Evolutionary conservation across 805 yeast species (phyloP).

Genomic region (Candida boleticola): DNA sequence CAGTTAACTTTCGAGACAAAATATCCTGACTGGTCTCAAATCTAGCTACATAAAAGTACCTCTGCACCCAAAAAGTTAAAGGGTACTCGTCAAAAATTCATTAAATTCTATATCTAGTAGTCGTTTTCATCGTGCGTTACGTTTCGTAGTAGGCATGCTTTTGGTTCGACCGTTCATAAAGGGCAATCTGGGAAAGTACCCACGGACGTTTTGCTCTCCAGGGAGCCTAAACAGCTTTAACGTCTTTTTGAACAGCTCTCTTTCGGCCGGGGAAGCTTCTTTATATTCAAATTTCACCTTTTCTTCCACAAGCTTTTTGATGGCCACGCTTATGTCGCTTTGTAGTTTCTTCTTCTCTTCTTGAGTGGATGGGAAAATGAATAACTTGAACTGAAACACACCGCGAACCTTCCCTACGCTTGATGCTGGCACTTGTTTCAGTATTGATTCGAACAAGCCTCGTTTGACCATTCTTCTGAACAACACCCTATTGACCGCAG

Average conservation of each 20-base stretch:
- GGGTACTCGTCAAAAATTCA: too few species aligned
- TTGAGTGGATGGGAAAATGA: slow-evolving; percentile 18
- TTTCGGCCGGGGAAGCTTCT: not conserved
- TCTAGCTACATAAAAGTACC: too few species aligned
- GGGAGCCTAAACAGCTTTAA: not conserved
- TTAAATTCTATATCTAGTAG: too few species aligned
- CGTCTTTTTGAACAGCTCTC: not conserved
- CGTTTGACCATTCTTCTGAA: slow-evolving; percentile 22
- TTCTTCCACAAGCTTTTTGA: slow-evolving; percentile 7
- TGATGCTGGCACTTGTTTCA: not conserved
- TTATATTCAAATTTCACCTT: not conserved
- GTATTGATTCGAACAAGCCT: slow-evolving; percentile 15
- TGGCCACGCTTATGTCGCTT: slow-evolving; percentile 11
- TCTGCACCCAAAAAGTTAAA: too few species aligned
- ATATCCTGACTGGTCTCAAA: too few species aligned
- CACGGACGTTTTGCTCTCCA: slow-evolving; percentile 14
- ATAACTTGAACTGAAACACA: slow-evolving; percentile 19
- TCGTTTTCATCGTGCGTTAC: too few species aligned
- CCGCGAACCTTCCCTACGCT: slow-evolving; percentile 19
- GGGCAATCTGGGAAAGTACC: slow-evolving; percentile 23
- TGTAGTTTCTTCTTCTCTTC: slow-evolving; percentile 13
- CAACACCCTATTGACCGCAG: slow-evolving; percentile 29
- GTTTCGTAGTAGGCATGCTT: too few species aligned
- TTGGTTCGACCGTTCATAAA: too few species aligned
- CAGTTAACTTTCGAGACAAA: slow-evolving; percentile 39